Evolutionary conservation across 306 rosid species (phyloP), one percentile per base, ranked within the genome.

Genomic region (Acacia melanoxylon): DNA sequence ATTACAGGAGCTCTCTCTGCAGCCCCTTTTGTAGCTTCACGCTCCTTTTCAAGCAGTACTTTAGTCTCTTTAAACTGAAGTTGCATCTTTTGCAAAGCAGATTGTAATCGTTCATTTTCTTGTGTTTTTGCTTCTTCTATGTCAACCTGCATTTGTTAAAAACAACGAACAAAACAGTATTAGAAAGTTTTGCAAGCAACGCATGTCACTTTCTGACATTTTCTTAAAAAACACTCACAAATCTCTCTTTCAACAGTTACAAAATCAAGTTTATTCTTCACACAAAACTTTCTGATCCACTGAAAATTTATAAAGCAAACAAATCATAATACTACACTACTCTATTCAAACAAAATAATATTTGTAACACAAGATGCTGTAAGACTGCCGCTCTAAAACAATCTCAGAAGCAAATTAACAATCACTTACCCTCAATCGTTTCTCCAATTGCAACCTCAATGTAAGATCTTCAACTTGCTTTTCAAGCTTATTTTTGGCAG

Each of bases 401-500:
- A 45, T 72, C 77, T 68, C 62, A 11, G 3, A 1, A 22, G 67
- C 41, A 76, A 73, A 83, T n/a, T 22, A 54, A 80, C 66, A 78
- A 63, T 22, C 87, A 80, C 40, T 76, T 90, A 94, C 99, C 97
- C 98, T 91, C 86, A 87, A 74, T 79, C 99, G 99, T 80, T 92
- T 96, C 93, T 96, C 99, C 87, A 96, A 88, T 85, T 94, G 98
- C 78, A 96, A 85, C 83, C 99, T 96, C 94, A 95, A 91, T 67
- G 98, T 85, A 82, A 96, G 89, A 71, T 96, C 99, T 81, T 96
- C 99, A 74, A 96, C 99, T 86, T 96, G 99, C 84, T 96, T 96
- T 87, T 96, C 99, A 82, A 96, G 89, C 92, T 96, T 96, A 87
- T 96, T 96, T 90, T 96, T 96, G 81, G 99, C 99, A 79, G 99